Percentiles rank a stretch among this genome's conserved stretches.
These are phyloP conservation scores for Cicer bijugum DNA, from an alignment of 306 rosid species.

Conservation along the genomic window DNA sequence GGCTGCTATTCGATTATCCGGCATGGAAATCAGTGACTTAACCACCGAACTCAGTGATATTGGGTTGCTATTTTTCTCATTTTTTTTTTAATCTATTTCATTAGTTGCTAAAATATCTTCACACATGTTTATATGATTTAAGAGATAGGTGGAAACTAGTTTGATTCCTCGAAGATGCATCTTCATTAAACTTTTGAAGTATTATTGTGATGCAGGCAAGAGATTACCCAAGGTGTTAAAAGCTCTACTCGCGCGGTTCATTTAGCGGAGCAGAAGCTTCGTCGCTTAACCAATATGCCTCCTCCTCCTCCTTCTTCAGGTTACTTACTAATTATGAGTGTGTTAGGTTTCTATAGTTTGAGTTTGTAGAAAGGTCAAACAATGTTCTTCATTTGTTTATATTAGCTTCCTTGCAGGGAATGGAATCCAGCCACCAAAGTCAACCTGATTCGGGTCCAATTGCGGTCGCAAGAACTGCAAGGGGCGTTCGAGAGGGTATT, in stretches of 20 bases:
- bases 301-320: conserved; percentile 57
- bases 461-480: conserved; percentile 62
- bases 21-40: conserved; percentile 92
- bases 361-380: conserved; percentile 1
- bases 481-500: conserved; percentile 67
- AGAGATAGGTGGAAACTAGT: too few species aligned
- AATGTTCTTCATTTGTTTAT: conserved; percentile 62
- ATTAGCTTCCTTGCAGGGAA: conserved; percentile 68
- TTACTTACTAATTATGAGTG: conserved; percentile 43
- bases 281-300: conserved; percentile 60
- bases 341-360: conserved; percentile 17
- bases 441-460: conserved; percentile 56
- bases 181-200: too few species aligned
- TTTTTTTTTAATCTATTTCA: too few species aligned
- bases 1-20: conserved; percentile 88
- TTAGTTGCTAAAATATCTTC: too few species aligned
- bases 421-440: conserved; percentile 43
- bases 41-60: conserved; percentile 87
- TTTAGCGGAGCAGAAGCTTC: conserved; percentile 73
- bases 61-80: conserved; percentile 50
- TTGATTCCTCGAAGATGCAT: too few species aligned
- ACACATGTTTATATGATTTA: too few species aligned
- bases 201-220: conserved; percentile 64
- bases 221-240: conserved; percentile 81
- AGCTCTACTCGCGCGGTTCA: conserved; percentile 81